These are phyloP conservation scores for Phytopythium delawarense DNA, from an alignment of 352 stramenopile genomes.

Conservation along the genomic window DNA sequence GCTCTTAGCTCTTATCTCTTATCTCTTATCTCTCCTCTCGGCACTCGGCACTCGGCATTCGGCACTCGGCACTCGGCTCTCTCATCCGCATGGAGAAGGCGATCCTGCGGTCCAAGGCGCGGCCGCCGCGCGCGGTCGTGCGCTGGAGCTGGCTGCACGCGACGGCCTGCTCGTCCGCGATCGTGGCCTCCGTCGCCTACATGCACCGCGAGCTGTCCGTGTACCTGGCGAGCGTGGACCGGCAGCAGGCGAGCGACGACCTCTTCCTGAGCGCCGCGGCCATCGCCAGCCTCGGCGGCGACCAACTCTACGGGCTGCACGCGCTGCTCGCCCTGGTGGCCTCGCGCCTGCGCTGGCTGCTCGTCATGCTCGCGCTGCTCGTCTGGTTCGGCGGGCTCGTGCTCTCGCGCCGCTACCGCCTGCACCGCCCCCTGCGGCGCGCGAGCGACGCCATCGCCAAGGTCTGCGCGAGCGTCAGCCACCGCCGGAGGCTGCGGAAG, in stretches of 20 bases:
- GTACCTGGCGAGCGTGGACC: slow-evolving; percentile 37
- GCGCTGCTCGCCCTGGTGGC: slow-evolving; percentile 24
- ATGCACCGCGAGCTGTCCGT: slow-evolving; percentile 47
- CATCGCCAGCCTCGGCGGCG: slow-evolving; percentile 18
- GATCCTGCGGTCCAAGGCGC: slow-evolving; percentile 12
- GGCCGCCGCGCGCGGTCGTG: slow-evolving; percentile 23
- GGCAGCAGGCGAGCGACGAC: slow-evolving; percentile 28
- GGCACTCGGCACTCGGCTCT: background rate
- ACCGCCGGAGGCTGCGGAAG: slow-evolving; percentile 5
- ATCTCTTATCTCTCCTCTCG: background rate
- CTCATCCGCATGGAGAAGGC: slow-evolving; percentile 4
- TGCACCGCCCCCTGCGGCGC: slow-evolving; percentile 48
- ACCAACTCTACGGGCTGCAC: slow-evolving; percentile 32
- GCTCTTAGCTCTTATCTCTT: background rate
- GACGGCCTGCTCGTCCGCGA: slow-evolving; percentile 57
- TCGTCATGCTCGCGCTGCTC: slow-evolving; percentile 33
- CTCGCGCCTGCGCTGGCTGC: slow-evolving; percentile 35
- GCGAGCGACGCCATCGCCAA: slow-evolving; percentile 17
- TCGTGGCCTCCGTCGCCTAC: slow-evolving; percentile 68
- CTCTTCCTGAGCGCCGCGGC: slow-evolving; percentile 29
- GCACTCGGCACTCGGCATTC: background rate
- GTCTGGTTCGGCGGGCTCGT: slow-evolving; percentile 45
- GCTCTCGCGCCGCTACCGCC: slow-evolving; percentile 34
- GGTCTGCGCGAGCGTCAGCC: slow-evolving; percentile 15
- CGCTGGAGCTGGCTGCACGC: slow-evolving; percentile 76